Evolutionary conservation across 371 early-diverging fungal species (phyloP).

Genomic region (Mycotypha africana): DNA sequence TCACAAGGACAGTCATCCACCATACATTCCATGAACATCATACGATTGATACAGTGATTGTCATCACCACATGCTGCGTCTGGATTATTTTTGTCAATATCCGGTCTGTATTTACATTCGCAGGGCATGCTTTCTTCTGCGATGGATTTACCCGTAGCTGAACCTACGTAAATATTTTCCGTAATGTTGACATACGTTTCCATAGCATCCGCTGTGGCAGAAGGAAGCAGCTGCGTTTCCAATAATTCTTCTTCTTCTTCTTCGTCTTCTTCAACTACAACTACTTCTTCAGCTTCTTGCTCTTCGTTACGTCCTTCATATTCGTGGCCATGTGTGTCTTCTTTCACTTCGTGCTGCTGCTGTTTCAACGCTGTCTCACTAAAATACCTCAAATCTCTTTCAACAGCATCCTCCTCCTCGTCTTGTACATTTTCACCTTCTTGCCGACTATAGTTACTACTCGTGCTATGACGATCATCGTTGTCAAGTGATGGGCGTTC

Average conservation of each 20-base stretch:
- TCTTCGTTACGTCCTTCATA: too few relatives aligned
- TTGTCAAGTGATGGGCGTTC: too few relatives aligned
- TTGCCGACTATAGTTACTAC: too few relatives aligned
- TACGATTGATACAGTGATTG: slow-evolving; percentile 83
- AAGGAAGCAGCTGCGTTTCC: slow-evolving; percentile 12
- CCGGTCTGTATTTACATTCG: slow-evolving; percentile 67
- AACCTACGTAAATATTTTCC: slow-evolving; percentile 61
- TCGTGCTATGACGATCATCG: too few relatives aligned
- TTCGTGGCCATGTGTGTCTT: too few relatives aligned
- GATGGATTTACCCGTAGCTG: slow-evolving; percentile 60
- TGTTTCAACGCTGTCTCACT: too few relatives aligned
- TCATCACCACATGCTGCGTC: slow-evolving; percentile 78
- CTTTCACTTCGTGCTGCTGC: too few relatives aligned
- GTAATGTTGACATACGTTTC: slow-evolving; percentile 51
- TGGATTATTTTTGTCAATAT: slow-evolving; percentile 22
- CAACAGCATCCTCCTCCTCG: neutral
- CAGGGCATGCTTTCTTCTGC: slow-evolving; percentile 76
- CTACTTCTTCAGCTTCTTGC: too few relatives aligned
- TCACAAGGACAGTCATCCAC: slow-evolving; percentile 85
- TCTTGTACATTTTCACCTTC: too few relatives aligned
- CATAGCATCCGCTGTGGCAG: slow-evolving; percentile 41
- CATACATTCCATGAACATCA: slow-evolving; percentile 86
- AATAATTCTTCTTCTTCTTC: slow-evolving; percentile 1
- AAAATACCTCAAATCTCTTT: slow-evolving; percentile 1
- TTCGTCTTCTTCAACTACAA: too few relatives aligned